A percentile compares a stretch with the other conserved stretches of the same genome.
These are phyloP conservation scores for Solanum hybrid DNA, from an alignment of 305 asterid genomes.

Conservation along the genomic window DNA sequence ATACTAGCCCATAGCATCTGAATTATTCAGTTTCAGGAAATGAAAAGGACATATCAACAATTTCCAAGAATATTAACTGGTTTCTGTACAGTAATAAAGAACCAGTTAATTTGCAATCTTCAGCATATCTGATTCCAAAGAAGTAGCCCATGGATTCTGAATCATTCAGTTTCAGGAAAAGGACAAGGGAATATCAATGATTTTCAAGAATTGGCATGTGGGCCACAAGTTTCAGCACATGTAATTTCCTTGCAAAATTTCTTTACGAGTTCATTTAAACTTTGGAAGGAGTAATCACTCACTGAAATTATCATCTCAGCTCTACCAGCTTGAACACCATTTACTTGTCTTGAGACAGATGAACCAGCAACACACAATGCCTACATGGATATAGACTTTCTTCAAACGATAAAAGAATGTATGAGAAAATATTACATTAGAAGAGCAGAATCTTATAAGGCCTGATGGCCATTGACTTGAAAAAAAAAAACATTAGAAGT, in stretches of 20 bases:
- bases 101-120: not conserved
- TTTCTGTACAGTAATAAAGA: slow-evolving; percentile 11
- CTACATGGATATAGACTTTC: slow-evolving; percentile 27
- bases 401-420: not conserved
- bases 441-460: not conserved
- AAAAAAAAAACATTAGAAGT: not conserved
- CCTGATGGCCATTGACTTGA: not conserved
- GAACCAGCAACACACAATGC: slow-evolving; percentile 76
- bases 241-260: not conserved
- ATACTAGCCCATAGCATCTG: not conserved
- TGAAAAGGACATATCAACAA: not conserved
- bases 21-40: not conserved
- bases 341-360: slow-evolving; percentile 49
- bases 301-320: slow-evolving; percentile 92
- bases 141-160: not conserved
- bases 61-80: not conserved
- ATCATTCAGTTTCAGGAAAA: not conserved
- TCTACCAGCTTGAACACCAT: slow-evolving; percentile 75
- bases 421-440: not conserved
- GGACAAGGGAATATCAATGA: not conserved
- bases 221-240: not conserved
- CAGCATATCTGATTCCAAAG: not conserved
- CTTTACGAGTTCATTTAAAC: not conserved
- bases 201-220: not conserved
- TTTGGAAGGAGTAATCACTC: slow-evolving; percentile 24